Percentiles rank a stretch among this genome's conserved stretches.
phyloP scores from a whole-genome alignment of 2,329 filamentous ascomycete genomes.

The Fusarium clavum region DNA sequence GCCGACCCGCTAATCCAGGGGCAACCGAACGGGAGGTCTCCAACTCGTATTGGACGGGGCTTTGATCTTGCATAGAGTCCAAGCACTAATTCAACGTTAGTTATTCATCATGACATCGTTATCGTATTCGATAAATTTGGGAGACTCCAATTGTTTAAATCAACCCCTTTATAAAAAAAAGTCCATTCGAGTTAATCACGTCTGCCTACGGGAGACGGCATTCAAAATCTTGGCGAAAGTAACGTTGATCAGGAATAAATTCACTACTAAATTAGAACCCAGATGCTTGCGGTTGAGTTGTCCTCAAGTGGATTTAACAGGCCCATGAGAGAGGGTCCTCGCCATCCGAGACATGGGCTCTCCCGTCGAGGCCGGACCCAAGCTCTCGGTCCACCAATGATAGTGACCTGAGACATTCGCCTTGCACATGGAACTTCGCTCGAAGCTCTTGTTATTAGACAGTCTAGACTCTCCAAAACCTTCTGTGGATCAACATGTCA shows the following conservation, averaged over 20 bases:
- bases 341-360: constrained; percentile 10
- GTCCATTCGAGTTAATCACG: background rate
- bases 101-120: constrained; percentile 1
- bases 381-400: constrained; percentile 8
- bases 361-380: constrained; percentile 13
- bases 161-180: background rate
- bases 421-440: constrained; percentile 1
- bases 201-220: constrained; percentile 7
- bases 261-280: constrained; percentile 8
- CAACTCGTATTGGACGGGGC: constrained; percentile 34
- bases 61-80: constrained; percentile 33
- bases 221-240: constrained; percentile 20
- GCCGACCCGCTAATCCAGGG: constrained; percentile 32
- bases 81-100: constrained; percentile 4
- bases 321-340: background rate
- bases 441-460: background rate
- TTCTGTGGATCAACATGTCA: background rate
- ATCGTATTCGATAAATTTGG: background rate
- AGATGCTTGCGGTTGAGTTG: background rate
- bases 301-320: constrained; percentile 8
- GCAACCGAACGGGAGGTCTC: constrained; percentile 10
- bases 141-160: background rate
- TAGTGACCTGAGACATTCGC: background rate
- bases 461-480: background rate
- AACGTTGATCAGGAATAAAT: background rate